A percentile compares a stretch with the other conserved stretches of the same genome.
Conservation (phyloP, 208 protist genomes). For the Acanthamoeba castellanii region DNA sequence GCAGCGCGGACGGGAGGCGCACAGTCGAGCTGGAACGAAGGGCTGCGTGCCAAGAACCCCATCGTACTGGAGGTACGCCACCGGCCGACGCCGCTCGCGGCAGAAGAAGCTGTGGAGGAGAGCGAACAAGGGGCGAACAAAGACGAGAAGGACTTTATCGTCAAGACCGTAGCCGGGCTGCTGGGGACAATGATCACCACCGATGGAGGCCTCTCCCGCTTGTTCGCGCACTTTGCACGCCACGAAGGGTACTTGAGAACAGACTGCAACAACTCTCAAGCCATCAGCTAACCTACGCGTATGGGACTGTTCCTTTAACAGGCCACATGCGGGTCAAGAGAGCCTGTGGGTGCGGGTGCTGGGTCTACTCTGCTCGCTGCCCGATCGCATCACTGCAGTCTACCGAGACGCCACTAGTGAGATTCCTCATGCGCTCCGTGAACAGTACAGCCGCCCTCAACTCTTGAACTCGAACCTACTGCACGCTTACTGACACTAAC, state of each 20-base stretch:
- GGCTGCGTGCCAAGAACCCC: background rate
- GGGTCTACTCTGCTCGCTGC: background rate
- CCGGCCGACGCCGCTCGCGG: background rate
- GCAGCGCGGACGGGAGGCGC: background rate
- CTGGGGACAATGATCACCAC: background rate
- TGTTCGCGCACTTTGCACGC: background rate
- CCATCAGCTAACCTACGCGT: background rate
- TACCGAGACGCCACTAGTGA: background rate
- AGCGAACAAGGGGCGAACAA: background rate
- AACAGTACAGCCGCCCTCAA: background rate
- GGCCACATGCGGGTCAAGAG: background rate
- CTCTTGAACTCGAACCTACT: background rate
- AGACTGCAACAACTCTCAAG: background rate
- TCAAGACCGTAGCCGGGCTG: background rate
- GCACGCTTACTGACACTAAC: background rate
- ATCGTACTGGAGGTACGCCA: background rate
- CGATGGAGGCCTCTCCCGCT: background rate
- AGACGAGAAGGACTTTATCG: conserved; percentile 10
- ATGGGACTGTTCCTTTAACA: background rate
- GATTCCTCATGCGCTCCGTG: background rate
- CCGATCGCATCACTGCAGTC: background rate
- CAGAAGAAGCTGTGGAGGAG: background rate
- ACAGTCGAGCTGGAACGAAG: conserved; percentile 5
- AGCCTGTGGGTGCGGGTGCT: background rate
- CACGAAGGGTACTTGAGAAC: background rate